phyloP scores from a whole-genome alignment of 768 basidiomycete species.

The Trametes punicea region DNA sequence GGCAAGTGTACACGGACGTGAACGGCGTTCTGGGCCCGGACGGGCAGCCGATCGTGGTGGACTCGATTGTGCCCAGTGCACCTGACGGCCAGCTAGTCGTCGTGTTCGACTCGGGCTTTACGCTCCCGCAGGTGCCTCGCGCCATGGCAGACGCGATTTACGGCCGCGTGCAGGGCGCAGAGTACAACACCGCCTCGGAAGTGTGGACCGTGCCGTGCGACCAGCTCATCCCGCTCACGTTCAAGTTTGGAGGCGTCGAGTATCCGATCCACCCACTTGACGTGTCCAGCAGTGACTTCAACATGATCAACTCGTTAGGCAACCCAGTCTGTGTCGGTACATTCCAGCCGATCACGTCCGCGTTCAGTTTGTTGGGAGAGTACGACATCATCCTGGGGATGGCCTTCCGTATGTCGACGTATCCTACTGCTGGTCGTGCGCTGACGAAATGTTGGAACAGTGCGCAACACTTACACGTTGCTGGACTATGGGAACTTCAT shows the following conservation, averaged over 20 bases:
- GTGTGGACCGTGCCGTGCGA: slow-evolving; percentile 76
- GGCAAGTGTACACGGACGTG: slow-evolving; percentile 71
- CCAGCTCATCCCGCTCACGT: slow-evolving; percentile 65
- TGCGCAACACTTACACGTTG: slow-evolving; percentile 72
- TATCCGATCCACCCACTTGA: slow-evolving; percentile 78
- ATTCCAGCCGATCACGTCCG: slow-evolving; percentile 83
- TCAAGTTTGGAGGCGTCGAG: slow-evolving; percentile 67
- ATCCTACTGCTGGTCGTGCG: neutral
- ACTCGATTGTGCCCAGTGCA: slow-evolving; percentile 68
- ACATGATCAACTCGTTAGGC: slow-evolving; percentile 44
- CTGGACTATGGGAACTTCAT: slow-evolving; percentile 73
- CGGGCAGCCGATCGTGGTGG: slow-evolving; percentile 53
- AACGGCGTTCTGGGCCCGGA: slow-evolving; percentile 75
- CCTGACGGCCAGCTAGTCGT: slow-evolving; percentile 63
- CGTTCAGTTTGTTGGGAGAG: slow-evolving; percentile 71
- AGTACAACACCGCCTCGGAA: slow-evolving; percentile 51
- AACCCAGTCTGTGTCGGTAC: slow-evolving; percentile 62
- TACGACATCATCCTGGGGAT: slow-evolving; percentile 85
- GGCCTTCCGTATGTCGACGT: slow-evolving; percentile 60
- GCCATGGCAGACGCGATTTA: slow-evolving; percentile 79
- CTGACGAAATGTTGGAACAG: slow-evolving; percentile 35
- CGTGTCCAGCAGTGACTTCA: slow-evolving; percentile 56
- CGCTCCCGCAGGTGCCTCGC: slow-evolving; percentile 69
- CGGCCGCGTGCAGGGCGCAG: slow-evolving; percentile 70
- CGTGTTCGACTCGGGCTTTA: slow-evolving; percentile 73